Evolutionary conservation across 805 yeast species (phyloP).

Genomic region (Ascoidea tarda): DNA sequence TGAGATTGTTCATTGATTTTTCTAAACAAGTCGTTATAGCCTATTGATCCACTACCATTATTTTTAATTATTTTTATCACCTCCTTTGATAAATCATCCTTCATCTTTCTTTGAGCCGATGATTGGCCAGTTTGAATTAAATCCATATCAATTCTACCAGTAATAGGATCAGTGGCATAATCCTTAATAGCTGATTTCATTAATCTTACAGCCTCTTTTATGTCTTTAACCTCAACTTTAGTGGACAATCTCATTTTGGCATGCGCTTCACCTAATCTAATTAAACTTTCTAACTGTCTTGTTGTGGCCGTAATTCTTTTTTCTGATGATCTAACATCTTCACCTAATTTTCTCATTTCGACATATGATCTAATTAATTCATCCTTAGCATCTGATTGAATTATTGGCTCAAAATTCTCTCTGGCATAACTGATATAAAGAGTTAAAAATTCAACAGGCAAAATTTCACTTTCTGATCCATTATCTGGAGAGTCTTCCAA

Average conservation of each 20-base stretch:
- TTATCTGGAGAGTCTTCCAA: slow-evolving; percentile 74
- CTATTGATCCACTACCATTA: slow-evolving; percentile 30
- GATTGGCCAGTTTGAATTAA: slow-evolving; percentile 94
- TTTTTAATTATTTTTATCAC: slow-evolving; percentile 40
- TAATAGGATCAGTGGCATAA: slow-evolving; percentile 94
- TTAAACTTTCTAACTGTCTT: slow-evolving; percentile 92
- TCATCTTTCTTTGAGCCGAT: slow-evolving; percentile 65
- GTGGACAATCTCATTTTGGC: slow-evolving; percentile 85
- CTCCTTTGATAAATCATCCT: slow-evolving; percentile 57
- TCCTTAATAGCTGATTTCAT: slow-evolving; percentile 92
- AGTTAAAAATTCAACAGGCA: slow-evolving; percentile 82
- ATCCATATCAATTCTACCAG: slow-evolving; percentile 97
- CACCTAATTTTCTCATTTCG: slow-evolving; percentile 88
- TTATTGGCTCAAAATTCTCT: slow-evolving; percentile 64
- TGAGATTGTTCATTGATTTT: slow-evolving; percentile 54
- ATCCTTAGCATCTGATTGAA: slow-evolving; percentile 67
- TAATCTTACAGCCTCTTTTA: slow-evolving; percentile 83
- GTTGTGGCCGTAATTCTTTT: slow-evolving; percentile 96
- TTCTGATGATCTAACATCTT: slow-evolving; percentile 74
- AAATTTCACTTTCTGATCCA: slow-evolving; percentile 50
- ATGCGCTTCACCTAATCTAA: slow-evolving; percentile 89
- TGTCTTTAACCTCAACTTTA: slow-evolving; percentile 66
- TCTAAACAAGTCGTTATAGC: slow-evolving; percentile 44
- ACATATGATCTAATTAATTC: slow-evolving; percentile 83
- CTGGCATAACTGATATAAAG: slow-evolving; percentile 90